These are phyloP conservation scores for Solanum paucissectum DNA, from an alignment of 257 asterid genomes.

Conservation along the genomic window DNA sequence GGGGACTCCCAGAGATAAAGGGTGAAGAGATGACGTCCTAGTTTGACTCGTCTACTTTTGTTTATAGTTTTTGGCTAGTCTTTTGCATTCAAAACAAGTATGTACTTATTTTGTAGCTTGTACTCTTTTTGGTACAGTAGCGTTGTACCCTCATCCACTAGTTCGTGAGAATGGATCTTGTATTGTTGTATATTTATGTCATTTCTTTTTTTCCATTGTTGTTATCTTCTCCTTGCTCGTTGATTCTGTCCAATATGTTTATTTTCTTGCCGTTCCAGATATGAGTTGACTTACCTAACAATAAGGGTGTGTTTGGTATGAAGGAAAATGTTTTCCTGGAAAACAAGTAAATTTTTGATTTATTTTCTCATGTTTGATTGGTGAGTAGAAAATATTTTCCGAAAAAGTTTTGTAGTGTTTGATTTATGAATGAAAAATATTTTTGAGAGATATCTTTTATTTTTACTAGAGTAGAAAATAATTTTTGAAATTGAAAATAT, in stretches of 20 bases:
- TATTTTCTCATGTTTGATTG: no score
- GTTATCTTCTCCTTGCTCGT: background rate
- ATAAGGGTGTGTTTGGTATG: no score
- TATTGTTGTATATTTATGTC: background rate
- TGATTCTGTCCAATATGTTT: background rate
- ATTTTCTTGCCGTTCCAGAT: background rate
- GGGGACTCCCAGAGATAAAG: background rate
- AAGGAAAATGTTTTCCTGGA: no score
- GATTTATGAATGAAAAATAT: no score
- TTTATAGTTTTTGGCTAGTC: background rate
- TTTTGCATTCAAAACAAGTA: background rate
- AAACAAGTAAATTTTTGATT: no score
- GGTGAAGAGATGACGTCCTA: background rate
- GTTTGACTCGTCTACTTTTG: background rate
- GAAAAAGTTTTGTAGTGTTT: no score
- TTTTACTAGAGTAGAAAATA: no score
- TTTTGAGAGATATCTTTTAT: no score
- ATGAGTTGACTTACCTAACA: background rate
- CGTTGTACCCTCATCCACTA: background rate
- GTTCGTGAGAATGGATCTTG: background rate
- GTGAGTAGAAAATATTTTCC: no score
- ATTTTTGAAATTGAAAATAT: no score
- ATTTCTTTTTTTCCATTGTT: no score
- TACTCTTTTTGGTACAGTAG: background rate
- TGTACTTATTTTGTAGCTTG: background rate